A percentile compares a stretch with the other conserved stretches of the same genome.
Conservation (phyloP, 2,329 filamentous ascomycete species). For the Colletotrichum sp. region DNA sequence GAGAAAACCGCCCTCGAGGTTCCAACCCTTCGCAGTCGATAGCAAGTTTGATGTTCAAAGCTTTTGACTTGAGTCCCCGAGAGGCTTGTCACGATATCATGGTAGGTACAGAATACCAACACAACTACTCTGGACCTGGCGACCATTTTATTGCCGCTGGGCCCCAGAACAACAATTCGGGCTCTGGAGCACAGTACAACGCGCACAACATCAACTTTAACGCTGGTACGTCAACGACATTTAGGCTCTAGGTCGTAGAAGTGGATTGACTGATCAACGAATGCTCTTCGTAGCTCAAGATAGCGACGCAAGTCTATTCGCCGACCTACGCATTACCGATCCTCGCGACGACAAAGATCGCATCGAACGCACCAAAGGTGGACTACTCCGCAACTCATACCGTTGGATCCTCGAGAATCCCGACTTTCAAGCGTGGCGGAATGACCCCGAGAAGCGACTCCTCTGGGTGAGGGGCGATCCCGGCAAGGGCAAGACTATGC, state of each 20-base stretch:
- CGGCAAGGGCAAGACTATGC: constrained; percentile 50
- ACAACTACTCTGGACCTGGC: neutral
- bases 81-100: neutral
- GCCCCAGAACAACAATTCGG: neutral
- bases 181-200: neutral
- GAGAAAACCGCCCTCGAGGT: too few relatives aligned
- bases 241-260: fast-evolving
- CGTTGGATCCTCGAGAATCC: constrained; percentile 37
- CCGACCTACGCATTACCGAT: constrained; percentile 26
- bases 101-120: neutral
- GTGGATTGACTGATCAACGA: neutral
- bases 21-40: too few relatives aligned
- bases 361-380: constrained; percentile 39
- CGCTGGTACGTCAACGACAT: neutral
- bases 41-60: too few relatives aligned
- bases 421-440: constrained; percentile 30
- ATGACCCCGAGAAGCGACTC: constrained; percentile 22
- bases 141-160: neutral
- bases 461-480: constrained; percentile 44
- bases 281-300: neutral
- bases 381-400: constrained; percentile 35
- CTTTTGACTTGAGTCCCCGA: too few relatives aligned
- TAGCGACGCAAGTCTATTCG: neutral
- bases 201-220: neutral
- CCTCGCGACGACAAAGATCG: constrained; percentile 37